phyloP scores from a whole-genome alignment of 129 eudicot genomes.

The Cynara cardunculus region DNA sequence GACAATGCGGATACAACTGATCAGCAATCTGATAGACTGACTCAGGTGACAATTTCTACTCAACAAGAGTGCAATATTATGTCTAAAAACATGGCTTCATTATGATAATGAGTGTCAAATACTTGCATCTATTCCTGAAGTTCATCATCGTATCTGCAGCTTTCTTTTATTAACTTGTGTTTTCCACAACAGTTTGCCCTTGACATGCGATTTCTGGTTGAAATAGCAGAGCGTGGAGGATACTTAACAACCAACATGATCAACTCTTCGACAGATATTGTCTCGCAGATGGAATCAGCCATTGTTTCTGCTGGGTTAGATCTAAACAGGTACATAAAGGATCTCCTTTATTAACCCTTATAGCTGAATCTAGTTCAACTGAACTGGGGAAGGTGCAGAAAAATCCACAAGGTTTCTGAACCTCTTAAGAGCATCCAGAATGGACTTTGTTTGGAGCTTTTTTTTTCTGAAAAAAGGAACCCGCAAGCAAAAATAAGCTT shows the following conservation, averaged over 20 bases:
- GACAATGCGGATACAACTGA: conserved; percentile 21
- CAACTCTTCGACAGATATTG: conserved; percentile 26
- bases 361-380: background rate
- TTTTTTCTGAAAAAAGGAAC: background rate
- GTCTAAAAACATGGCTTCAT: background rate
- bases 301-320: conserved; percentile 39
- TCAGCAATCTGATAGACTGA: conserved; percentile 31
- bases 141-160: background rate
- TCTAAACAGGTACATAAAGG: conserved; percentile 40
- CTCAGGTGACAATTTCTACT: conserved; percentile 47
- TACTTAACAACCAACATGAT: conserved; percentile 43
- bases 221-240: conserved; percentile 61
- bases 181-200: conserved; percentile 37
- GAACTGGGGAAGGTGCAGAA: background rate
- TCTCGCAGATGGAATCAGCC: conserved; percentile 41
- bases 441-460: background rate
- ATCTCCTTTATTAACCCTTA: background rate
- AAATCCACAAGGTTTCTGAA: background rate
- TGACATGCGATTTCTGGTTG: conserved; percentile 65
- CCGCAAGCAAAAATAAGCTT: background rate
- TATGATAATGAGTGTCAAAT: background rate
- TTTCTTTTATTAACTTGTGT: background rate
- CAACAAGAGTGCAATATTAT: background rate
- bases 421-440: background rate
- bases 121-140: background rate